Conservation (phyloP, 768 basidiomycete genomes). For the Terana coerulea region DNA sequence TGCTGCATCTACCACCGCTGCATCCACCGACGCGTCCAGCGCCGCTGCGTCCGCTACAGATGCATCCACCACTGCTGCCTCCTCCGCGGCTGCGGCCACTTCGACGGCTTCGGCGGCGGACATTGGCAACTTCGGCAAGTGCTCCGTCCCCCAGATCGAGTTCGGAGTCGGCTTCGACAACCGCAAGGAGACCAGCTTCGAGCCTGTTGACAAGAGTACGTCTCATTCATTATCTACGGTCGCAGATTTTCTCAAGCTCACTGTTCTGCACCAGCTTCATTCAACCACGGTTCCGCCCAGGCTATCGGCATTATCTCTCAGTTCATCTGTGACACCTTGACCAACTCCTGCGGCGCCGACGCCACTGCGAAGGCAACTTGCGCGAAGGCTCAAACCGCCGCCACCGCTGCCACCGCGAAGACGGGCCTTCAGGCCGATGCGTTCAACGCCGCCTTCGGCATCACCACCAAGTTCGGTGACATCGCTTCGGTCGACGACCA, state of each 20-base stretch:
- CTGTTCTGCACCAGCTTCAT: slow-evolving; percentile 10
- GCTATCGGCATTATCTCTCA: slow-evolving; percentile 51
- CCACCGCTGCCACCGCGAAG: slow-evolving; percentile 32
- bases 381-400: slow-evolving; percentile 5
- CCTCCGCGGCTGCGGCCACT: slow-evolving; percentile 14
- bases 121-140: slow-evolving; percentile 46
- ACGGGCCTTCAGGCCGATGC: slow-evolving; percentile 25
- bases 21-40: background rate
- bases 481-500: slow-evolving; percentile 37
- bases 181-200: slow-evolving; percentile 51
- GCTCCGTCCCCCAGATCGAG: slow-evolving; percentile 50
- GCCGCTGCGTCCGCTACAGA: slow-evolving; percentile 12
- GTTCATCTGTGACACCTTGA: slow-evolving; percentile 48
- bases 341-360: slow-evolving; percentile 38
- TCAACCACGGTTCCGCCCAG: slow-evolving; percentile 26
- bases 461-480: slow-evolving; percentile 31
- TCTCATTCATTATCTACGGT: background rate
- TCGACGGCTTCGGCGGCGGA: slow-evolving; percentile 10
- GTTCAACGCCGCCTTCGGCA: slow-evolving; percentile 18
- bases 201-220: slow-evolving; percentile 44
- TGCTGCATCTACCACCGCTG: slow-evolving; percentile 12
- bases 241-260: background rate
- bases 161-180: slow-evolving; percentile 53
- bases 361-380: slow-evolving; percentile 14
- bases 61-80: slow-evolving; percentile 6